Evolutionary conservation across 73 alveolate species (phyloP), one percentile per base, ranked within the genome.

Genomic region (Paramecium sonneborni): DNA sequence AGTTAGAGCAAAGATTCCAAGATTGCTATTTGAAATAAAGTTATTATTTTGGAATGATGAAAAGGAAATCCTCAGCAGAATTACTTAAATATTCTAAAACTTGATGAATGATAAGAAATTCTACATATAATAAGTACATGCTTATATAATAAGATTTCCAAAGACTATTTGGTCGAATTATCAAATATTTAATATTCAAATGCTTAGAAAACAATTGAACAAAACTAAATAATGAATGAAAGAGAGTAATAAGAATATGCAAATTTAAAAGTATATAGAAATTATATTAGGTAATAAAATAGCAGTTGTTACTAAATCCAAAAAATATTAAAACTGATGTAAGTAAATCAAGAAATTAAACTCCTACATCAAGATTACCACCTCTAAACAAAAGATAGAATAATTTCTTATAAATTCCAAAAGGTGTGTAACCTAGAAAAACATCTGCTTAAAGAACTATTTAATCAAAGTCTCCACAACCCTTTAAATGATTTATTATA

Each of bases 11-110:
- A 74, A 74, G 32, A 11, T 74, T 10, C 87, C 87, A 4, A 39
- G 3, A 28, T 39, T 74, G 34, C 37, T 74, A 11, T 74, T 34
- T 74, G 0, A 74, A 23, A 74, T 74, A 1, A 74, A 39, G 35
- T 74, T 74, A 74, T 39, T 74, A 74, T 74, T 74, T 74, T 74
- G 87, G 87, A 74, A 74, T 74, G 87, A 74, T 34, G 87, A 74
- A 18, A 74, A 74, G 37, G 87, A 74, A 74, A 26, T 62, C 39
- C 43, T 62, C 12, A 62, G 44, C 14, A 26, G 84, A 14, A 62
- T n/a, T 12, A 6, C 39, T 3, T 62, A 26, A 62, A 62, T 62
- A 21, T 62, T 62, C 30, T 9, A 62, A 62, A 62, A 62, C 26
- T 21, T 62, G 39, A 32, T 32, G 39, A 30, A 26, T 7, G 84